A percentile compares a stretch with the other conserved stretches of the same genome.
Conservation (phyloP, 2,329 filamentous ascomycete species). For the Talaromyces sp. region DNA sequence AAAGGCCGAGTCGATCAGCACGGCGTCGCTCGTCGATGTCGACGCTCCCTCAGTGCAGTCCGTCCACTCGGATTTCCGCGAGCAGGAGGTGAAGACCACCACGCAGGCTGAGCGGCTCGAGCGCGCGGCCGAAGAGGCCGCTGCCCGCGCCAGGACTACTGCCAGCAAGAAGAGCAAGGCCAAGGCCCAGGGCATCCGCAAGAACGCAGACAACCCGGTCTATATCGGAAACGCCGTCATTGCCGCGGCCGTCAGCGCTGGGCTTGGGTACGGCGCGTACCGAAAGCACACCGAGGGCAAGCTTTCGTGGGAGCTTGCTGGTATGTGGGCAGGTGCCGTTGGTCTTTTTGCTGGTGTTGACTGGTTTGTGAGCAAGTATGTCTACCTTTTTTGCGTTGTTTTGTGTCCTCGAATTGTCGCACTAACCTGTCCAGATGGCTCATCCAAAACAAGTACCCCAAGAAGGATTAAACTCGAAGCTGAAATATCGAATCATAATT, state of each 20-base stretch:
- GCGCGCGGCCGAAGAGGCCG: constrained; percentile 30
- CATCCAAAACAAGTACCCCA: constrained; percentile 46
- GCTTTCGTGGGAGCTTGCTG: constrained; percentile 42
- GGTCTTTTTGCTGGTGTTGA: constrained; percentile 40
- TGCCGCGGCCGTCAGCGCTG: constrained; percentile 33
- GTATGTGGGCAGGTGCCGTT: constrained; percentile 37
- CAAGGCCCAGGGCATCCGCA: constrained; percentile 27
- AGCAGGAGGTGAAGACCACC: constrained; percentile 39
- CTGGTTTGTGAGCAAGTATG: constrained; percentile 47
- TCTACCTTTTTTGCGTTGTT: constrained; percentile 5
- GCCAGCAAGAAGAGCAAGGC: constrained; percentile 23
- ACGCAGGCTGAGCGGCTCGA: constrained; percentile 42
- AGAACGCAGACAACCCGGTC: constrained; percentile 43
- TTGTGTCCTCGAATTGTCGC: neutral
- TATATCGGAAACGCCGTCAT: constrained; percentile 42
- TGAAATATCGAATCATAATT: neutral
- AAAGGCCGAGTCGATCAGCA: constrained; percentile 34
- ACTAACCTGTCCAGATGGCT: constrained; percentile 36
- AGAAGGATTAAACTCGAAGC: constrained; percentile 22
- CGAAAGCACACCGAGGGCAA: constrained; percentile 40
- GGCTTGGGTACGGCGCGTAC: constrained; percentile 43
- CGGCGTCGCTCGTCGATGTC: constrained; percentile 41
- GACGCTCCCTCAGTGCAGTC: constrained; percentile 41
- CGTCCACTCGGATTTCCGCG: constrained; percentile 36
- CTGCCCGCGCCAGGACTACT: constrained; percentile 6